These are phyloP conservation scores for Aspergillus nidulans DNA, from an alignment of 495 filamentous ascomycete species.

Conservation along the genomic window DNA sequence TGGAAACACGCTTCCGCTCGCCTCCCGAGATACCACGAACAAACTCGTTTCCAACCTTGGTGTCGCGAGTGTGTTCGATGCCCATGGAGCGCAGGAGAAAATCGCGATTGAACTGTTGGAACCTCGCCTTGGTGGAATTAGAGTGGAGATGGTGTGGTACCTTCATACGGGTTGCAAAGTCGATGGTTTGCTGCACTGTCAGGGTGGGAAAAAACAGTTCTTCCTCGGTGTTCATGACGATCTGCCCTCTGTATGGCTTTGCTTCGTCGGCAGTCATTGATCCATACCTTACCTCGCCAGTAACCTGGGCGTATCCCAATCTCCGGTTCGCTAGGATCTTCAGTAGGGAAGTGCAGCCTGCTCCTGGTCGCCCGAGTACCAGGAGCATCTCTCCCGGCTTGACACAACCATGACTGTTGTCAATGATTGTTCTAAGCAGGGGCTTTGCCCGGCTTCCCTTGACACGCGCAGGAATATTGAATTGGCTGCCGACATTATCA, in stretches of 20 bases:
- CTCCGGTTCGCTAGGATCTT: not conserved
- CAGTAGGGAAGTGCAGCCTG: constrained; percentile 5
- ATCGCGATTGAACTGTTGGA: not conserved
- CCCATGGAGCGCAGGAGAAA: not conserved
- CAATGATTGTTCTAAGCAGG: too few relatives aligned
- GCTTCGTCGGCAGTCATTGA: not conserved
- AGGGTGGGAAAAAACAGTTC: constrained; percentile 2
- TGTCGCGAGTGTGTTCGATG: not conserved
- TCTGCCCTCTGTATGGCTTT: not conserved
- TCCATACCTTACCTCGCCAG: not conserved
- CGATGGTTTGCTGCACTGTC: not conserved
- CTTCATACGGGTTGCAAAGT: constrained; percentile 1
- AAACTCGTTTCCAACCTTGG: not conserved
- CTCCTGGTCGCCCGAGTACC: constrained; percentile 1
- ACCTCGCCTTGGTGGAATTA: not conserved
- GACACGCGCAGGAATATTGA: too few relatives aligned
- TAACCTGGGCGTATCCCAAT: not conserved
- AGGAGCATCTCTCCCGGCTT: constrained; percentile 4
- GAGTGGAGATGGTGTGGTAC: not conserved
- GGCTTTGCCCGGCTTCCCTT: too few relatives aligned
- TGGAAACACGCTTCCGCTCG: not conserved
- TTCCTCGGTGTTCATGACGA: not conserved
- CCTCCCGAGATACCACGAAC: constrained; percentile 3
- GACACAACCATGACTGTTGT: not conserved
- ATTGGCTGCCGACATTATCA: too few relatives aligned